Base-by-base conservation (phyloP, 2,329 filamentous ascomycete genomes). In the Leptographium galeiforme region DNA sequence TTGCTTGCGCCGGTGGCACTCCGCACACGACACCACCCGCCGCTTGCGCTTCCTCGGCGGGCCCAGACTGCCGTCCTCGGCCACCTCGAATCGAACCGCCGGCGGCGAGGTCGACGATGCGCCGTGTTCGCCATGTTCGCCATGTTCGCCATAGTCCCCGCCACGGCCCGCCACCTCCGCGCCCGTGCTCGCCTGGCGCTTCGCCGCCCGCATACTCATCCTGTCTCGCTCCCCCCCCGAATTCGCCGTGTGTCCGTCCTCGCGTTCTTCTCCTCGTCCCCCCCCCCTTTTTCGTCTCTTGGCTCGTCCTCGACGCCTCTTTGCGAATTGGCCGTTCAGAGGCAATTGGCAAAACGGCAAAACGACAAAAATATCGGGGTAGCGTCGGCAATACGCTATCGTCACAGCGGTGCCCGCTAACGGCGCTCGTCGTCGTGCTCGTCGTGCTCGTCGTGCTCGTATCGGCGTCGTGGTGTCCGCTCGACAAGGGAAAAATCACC, bases 1-100 rank as follows among this genome's bases (percentile, higher is more conserved):
- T 62, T 81, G 78, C 62, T 84, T 84, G 56, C 80, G 72, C 56
- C 79, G 70, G 64, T 83, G 80, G 59, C 80, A 84, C 62, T 84
- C 79, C 12, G 74, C 79, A 59, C 80, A 84, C 8, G 78, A 82
- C 54, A 83, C 79, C 46, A 82, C 77, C 44, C 79, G 70, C 41
- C 80, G 72, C 60, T 77, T 73, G 58, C 80, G 71, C 65, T 82
- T 82, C 53, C 76, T 72, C 6, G 73, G 71, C 18, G 73, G 71
- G 43, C 64, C 68, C 56, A 65, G 67, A 34, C 55, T 39, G 8
- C 46, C 30, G 30, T 30, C 16, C 8, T 18, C 43, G 7, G 30
- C 16, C 16, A 36, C 25, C 16, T 18, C 48, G 14, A 13, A 34
- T 19, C 14, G 38, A 38, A 14, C 18, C n/a, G 8, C 38, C 41